phyloP scores from a whole-genome alignment of 805 yeast species.

The Candida multigemmis region DNA sequence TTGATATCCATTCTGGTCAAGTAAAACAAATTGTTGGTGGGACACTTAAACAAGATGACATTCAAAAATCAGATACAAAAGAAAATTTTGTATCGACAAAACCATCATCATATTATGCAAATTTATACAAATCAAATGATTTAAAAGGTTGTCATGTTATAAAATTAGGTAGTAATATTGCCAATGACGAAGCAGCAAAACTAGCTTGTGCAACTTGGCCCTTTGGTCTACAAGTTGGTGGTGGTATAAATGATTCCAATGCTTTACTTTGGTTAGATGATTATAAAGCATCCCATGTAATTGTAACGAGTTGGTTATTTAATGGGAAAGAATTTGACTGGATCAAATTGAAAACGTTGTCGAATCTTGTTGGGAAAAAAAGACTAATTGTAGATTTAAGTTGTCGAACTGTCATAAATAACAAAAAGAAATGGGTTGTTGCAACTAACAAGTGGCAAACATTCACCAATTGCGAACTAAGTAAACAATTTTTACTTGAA shows the following conservation, averaged over 20 bases:
- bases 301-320: constrained; percentile 87
- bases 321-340: constrained; percentile 34
- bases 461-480: constrained; percentile 56
- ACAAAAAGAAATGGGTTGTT: constrained; percentile 64
- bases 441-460: constrained; percentile 98
- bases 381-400: constrained; percentile 83
- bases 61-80: constrained; percentile 13
- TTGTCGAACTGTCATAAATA: constrained; percentile 43
- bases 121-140: constrained; percentile 48
- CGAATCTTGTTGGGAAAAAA: constrained; percentile 48
- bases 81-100: constrained; percentile 70
- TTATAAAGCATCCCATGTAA: constrained; percentile 74
- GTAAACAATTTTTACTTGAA: constrained; percentile 39
- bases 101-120: constrained; percentile 69
- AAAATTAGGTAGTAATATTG: constrained; percentile 69
- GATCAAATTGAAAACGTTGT: constrained; percentile 45
- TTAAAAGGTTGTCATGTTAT: constrained; percentile 86
- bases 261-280: constrained; percentile 69
- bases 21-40: constrained; percentile 98
- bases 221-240: constrained; percentile 72
- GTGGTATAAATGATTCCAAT: constrained; percentile 74
- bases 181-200: constrained; percentile 75
- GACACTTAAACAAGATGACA: constrained; percentile 53
- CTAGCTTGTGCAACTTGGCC: constrained; percentile 77
- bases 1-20: constrained; percentile 89